Percentiles rank a stretch among this genome's conserved stretches.
Evolutionary conservation across 768 basidiomycete species (phyloP).

Genomic region (Calocybe indica): DNA sequence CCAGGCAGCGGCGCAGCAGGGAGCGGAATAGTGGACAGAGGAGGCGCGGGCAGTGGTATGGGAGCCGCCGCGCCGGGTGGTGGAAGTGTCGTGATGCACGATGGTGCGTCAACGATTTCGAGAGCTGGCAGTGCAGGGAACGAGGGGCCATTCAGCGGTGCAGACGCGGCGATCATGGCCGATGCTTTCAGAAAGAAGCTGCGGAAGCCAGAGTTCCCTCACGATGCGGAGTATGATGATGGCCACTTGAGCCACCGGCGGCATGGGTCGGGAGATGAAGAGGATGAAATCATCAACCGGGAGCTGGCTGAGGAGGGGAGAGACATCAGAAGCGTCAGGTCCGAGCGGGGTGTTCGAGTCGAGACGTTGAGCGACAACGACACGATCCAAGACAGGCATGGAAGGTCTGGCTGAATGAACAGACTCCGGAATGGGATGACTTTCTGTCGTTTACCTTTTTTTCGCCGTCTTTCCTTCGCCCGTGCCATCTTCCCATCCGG

Average conservation of each 20-base stretch:
- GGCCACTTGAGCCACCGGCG: constrained; percentile 38
- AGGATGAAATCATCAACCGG: constrained; percentile 49
- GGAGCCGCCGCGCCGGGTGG: constrained; percentile 21
- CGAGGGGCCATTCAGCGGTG: constrained; percentile 68
- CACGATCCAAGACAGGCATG: constrained; percentile 39
- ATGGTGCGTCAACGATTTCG: constrained; percentile 72
- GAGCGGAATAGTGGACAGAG: not conserved
- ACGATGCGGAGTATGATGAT: constrained; percentile 58
- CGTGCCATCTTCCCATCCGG: no score
- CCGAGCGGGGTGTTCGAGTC: constrained; percentile 73
- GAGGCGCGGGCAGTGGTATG: constrained; percentile 5
- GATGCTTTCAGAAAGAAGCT: constrained; percentile 87
- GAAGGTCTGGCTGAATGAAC: constrained; percentile 10
- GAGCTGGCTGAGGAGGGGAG: constrained; percentile 88
- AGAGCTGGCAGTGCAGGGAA: constrained; percentile 54
- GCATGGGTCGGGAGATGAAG: constrained; percentile 36
- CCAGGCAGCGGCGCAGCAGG: not conserved
- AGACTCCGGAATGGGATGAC: no score
- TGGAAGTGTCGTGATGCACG: constrained; percentile 44
- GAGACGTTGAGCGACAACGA: constrained; percentile 57
- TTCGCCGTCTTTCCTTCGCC: no score
- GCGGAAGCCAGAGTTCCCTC: constrained; percentile 86
- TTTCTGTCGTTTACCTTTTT: no score
- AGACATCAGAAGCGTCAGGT: constrained; percentile 79
- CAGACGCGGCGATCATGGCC: constrained; percentile 90